phyloP scores from a whole-genome alignment of 2,329 filamentous ascomycete species.

The Neoscytalidium dimidiatum region DNA sequence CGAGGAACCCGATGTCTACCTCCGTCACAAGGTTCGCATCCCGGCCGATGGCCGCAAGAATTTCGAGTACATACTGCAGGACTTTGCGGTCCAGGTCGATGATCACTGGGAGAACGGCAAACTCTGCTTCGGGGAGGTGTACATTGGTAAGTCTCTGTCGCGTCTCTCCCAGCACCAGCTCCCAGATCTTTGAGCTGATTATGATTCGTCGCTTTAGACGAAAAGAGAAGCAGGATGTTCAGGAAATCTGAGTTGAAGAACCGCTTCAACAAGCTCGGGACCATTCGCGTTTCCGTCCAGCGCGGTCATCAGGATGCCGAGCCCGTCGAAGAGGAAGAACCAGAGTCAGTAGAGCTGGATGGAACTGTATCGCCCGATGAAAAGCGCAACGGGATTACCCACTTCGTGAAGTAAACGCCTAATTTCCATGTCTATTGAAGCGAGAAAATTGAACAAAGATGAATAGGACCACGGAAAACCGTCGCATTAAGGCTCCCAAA shows the following conservation, averaged over 20 bases:
- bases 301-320: slow-evolving; percentile 1
- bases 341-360: background rate
- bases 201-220: background rate
- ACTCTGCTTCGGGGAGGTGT: slow-evolving; percentile 5
- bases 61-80: background rate
- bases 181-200: background rate
- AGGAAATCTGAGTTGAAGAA: background rate
- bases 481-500: background rate
- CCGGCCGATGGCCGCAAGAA: background rate
- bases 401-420: background rate
- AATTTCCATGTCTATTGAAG: background rate
- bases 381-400: background rate
- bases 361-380: background rate
- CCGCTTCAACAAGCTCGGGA: background rate
- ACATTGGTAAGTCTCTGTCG: background rate
- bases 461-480: background rate
- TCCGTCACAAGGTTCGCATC: background rate
- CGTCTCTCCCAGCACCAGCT: background rate
- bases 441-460: background rate
- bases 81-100: slow-evolving; percentile 7
- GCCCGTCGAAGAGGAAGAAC: background rate
- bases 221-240: background rate
- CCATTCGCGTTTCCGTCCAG: slow-evolving; percentile 7
- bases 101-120: slow-evolving; percentile 6
- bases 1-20: slow-evolving; percentile 13